Evolutionary conservation across 805 yeast genomes (phyloP), one percentile per base, ranked within the genome.

Genomic region (Schwanniomyces occidentalis): DNA sequence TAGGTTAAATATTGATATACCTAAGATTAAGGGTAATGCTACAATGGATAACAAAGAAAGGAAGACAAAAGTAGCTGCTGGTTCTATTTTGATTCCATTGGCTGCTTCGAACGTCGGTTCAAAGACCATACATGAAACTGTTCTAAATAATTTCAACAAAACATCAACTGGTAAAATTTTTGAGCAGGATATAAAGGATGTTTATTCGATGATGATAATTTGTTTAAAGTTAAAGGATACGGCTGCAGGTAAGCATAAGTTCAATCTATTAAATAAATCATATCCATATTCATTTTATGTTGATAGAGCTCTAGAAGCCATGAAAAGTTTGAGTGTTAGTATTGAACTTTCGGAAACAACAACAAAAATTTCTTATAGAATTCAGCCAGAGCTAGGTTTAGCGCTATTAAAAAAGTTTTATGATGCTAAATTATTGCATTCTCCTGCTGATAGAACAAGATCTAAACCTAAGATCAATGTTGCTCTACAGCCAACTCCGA

Each of bases 401-500:
- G 61, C 64, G 1, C 52, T 83, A 9, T 35, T 85, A 4, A 60
- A 60, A 21, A 56, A 63, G 16, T 84, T 82, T 49, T 78, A 75
- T 68, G 63, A 64, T 2, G 82, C 86, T 0, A 79, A 77, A 42
- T 58, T 87, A 2, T 45, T 88, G 7, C 95, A 88, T 52, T 75
- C 77, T 9, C 95, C 95, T 0, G 75, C 76, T 3, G 89, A 84
- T 42, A 64, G 91, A 48, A 87, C 95, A 0, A 54, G 84, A 27
- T 44, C 53, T 9, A 61, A 54, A 26, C 69, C 80, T 5, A 72
- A 71, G 32, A 59, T 50, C 0, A 63, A 59, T 4, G 62, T 68
- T 0, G 40, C 65, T 2, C 52, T 87, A 18, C 97, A 91, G 52
- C 95, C 96, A 4, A 87, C 96, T 0, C 89, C 97, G 0, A 91